These are phyloP conservation scores for Chlorella sp. DNA, from an alignment of 139 green algal species.

Conservation along the genomic window DNA sequence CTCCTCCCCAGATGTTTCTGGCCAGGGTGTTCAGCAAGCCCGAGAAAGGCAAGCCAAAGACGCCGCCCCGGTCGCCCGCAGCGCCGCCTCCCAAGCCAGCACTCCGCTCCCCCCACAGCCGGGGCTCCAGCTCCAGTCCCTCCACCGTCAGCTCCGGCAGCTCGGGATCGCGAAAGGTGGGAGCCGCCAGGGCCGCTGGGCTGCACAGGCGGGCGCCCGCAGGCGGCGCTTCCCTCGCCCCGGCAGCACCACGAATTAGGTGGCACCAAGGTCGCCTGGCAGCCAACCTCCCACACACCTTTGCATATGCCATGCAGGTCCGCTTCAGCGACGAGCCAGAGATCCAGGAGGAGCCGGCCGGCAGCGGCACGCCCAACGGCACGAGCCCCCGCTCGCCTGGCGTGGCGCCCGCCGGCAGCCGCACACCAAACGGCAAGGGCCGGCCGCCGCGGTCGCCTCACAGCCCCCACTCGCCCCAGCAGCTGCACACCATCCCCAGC, in stretches of 20 bases:
- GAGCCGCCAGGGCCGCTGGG: neutral
- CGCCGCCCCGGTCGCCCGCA: no score
- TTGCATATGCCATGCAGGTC: neutral
- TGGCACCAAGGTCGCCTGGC: neutral
- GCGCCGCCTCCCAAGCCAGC: neutral
- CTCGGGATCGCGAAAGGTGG: neutral
- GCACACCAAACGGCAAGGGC: neutral
- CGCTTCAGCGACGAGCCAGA: conserved; percentile 27
- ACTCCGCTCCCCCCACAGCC: neutral
- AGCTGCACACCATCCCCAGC: neutral
- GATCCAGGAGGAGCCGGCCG: neutral
- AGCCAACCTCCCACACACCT: no score
- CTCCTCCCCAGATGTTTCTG: neutral
- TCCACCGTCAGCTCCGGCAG: conserved; percentile 5
- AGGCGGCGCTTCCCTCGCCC: neutral
- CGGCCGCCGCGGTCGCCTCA: conserved; percentile 10
- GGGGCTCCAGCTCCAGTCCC: neutral
- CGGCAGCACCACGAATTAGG: neutral
- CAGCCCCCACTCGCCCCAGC: neutral
- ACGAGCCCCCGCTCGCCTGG: no score
- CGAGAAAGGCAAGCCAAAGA: neutral
- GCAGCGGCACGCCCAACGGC: neutral
- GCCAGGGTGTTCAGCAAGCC: neutral
- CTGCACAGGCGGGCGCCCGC: neutral
- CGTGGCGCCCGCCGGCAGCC: neutral